Base-by-base conservation (phyloP, 2,329 filamentous ascomycete genomes). In the Xylariaceae sp. region DNA sequence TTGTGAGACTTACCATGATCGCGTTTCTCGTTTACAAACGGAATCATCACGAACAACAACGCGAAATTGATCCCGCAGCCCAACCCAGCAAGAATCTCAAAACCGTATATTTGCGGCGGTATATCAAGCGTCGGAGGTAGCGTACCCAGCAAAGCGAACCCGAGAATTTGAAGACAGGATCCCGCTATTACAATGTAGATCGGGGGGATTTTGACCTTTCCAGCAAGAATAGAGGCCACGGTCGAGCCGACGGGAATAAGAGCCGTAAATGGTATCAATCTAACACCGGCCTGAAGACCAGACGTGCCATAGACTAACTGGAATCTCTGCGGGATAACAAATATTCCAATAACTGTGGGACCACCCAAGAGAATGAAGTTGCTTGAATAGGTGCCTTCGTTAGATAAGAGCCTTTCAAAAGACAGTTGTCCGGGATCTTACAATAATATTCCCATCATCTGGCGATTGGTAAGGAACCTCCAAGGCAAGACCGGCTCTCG, bases 401-500 rank as follows among this genome's bases (percentile, higher is more conserved):
- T n/a, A n/a, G n/a, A n/a, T n/a, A n/a, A n/a, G n/a, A n/a, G n/a
- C n/a, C n/a, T n/a, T n/a, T n/a, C n/a, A n/a, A n/a, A n/a, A n/a
- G n/a, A n/a, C n/a, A n/a, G n/a, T n/a, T n/a, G n/a, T 45, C 2
- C 2, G 32, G 14, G 32, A 7, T 40, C n/a, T 50, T 50, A 65
- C 63, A 64, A 44, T 16, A 65, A n/a, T 20, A 64, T 44, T 1
- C 61, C 63, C 21, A 61, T 43, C 56, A 65, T 65, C n/a, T 51
- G 16, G 26, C 62, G 62, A 12, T 62, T 63, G 2, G 20, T 10
- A 3, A 65, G 7, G 20, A 65, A 65, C 12, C 57, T 50, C 62
- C 62, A 66, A 2, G 62, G 62, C 14, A 66, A 20, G 3, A 66
- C 47, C 2, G 64, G 64, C 47, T 66, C 64, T 4, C 60, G 45